Conservation (phyloP, 1,284 basidiomycete genomes). For the Leccinum huronense region DNA sequence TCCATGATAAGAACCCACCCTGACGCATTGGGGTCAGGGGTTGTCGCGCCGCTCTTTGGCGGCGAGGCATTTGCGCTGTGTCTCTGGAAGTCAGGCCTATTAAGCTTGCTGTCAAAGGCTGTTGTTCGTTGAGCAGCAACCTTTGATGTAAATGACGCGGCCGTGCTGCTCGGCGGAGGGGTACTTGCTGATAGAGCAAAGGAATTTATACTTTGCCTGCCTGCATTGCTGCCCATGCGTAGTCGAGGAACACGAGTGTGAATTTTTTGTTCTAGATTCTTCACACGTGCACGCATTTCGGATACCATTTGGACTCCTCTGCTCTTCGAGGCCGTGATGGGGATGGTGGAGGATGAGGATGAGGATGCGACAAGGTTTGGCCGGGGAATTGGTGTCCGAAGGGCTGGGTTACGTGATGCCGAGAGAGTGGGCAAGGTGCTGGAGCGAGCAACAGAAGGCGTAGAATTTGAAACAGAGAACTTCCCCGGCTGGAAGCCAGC, state of each 20-base stretch:
- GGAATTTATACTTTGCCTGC: conserved; percentile 43
- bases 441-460: conserved; percentile 53
- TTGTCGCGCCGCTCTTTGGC: conserved; percentile 45
- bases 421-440: conserved; percentile 53
- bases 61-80: conserved; percentile 40
- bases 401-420: conserved; percentile 45
- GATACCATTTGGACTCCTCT: conserved; percentile 86
- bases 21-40: conserved; percentile 55
- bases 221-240: conserved; percentile 71
- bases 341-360: conserved; percentile 33
- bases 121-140: conserved; percentile 20
- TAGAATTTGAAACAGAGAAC: conserved; percentile 42
- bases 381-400: conserved; percentile 47
- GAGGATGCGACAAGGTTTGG: conserved; percentile 44
- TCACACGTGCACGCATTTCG: conserved; percentile 80
- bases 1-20: conserved; percentile 85
- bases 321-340: conserved; percentile 56
- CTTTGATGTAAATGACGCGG: conserved; percentile 31
- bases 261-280: conserved; percentile 77
- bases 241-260: conserved; percentile 78
- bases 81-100: conserved; percentile 30
- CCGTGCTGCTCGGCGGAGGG: conserved; percentile 36
- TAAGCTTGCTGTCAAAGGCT: conserved; percentile 25
- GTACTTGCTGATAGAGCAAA: conserved; percentile 38
- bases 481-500: conserved; percentile 50